Base-by-base conservation (phyloP, 352 stramenopile species). In the Pilasporangium apinafurcum region DNA sequence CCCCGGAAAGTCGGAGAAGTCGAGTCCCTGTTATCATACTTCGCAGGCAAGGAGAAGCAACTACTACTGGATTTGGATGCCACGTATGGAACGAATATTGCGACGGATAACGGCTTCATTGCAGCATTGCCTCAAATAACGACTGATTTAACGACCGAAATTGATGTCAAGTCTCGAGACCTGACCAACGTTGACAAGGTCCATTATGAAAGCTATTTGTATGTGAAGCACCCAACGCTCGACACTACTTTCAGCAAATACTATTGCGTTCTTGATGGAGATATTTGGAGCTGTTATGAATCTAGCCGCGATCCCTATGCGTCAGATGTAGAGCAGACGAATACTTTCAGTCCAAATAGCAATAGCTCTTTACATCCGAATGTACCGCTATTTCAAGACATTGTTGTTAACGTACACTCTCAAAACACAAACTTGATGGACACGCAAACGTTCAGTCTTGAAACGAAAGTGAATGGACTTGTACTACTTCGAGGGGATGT, bases 1-100 rank as follows among this genome's bases (percentile, higher is more conserved):
- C 83, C 89, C 0, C 73, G 86, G 41, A 95, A 96, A 29, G 56
- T 96, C 1, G 61, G 61, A 1, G 84, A 97, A 31, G 76, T 97
- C 5, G 79, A 87, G 17, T 59, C 74, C 6, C 35, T 90, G 20
- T 44, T 87, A 2, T 47, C 65, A 5, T 83, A 81, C 37, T 90
- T 90, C 51, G 34, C 50, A 0, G 78, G 74, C 7, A 62, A 65
- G 0, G 78, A 87, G 51, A 55, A 51, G 1, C 67, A 85, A 38
- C 46, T 90, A n/a, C 48, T 90, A 16, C 20, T 39, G 2, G 60
- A 83, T 20, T 50, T 90, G 31, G 78, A 90, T 48, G 62, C 60
- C 0, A 85, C 76, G 0, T 87, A 86, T 26, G 61, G 65, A 4
- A 86, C 71, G 0, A 52, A 25, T 13, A 64, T 68, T 9, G 64